A percentile compares a stretch with the other conserved stretches of the same genome.
phyloP scores from a whole-genome alignment of 495 filamentous ascomycete species.

The Aspergillus sclerotioniger region DNA sequence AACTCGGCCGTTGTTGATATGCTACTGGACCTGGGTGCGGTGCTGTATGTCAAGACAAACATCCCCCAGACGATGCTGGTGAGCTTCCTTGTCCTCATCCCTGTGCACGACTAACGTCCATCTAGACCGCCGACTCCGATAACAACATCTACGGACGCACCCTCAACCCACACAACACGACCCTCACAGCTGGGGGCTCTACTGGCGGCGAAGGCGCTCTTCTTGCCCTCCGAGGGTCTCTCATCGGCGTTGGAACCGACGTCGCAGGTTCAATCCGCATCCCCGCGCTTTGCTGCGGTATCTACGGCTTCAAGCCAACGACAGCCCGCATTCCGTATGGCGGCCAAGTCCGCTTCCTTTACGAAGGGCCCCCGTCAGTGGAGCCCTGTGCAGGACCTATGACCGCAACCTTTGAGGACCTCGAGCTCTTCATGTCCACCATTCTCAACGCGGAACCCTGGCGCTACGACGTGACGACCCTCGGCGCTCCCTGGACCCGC shows the following conservation, averaged over 20 bases:
- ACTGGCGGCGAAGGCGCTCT: slow-evolving; percentile 66
- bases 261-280: slow-evolving; percentile 62
- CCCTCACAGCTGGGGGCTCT: slow-evolving; percentile 54
- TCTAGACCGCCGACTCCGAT: slow-evolving; percentile 42
- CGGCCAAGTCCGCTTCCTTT: slow-evolving; percentile 38
- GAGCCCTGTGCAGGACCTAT: slow-evolving; percentile 34
- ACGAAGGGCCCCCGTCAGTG: slow-evolving; percentile 41
- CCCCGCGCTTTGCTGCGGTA: slow-evolving; percentile 60
- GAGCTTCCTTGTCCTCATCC: neutral
- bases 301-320: slow-evolving; percentile 64
- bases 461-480: slow-evolving; percentile 18
- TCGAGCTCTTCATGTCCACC: slow-evolving; percentile 30
- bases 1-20: slow-evolving; percentile 43
- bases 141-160: slow-evolving; percentile 46
- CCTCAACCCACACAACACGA: slow-evolving; percentile 53
- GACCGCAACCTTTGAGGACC: slow-evolving; percentile 33
- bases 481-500: slow-evolving; percentile 19
- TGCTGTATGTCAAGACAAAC: slow-evolving; percentile 62
- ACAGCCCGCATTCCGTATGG: slow-evolving; percentile 48
- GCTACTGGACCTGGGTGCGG: slow-evolving; percentile 37
- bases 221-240: slow-evolving; percentile 53
- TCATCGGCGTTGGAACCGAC: slow-evolving; percentile 65
- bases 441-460: slow-evolving; percentile 18
- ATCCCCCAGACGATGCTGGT: slow-evolving; percentile 51
- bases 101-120: neutral